Base-by-base conservation (phyloP, 2,329 filamentous ascomycete genomes). In the Aspergillus caelatus region DNA sequence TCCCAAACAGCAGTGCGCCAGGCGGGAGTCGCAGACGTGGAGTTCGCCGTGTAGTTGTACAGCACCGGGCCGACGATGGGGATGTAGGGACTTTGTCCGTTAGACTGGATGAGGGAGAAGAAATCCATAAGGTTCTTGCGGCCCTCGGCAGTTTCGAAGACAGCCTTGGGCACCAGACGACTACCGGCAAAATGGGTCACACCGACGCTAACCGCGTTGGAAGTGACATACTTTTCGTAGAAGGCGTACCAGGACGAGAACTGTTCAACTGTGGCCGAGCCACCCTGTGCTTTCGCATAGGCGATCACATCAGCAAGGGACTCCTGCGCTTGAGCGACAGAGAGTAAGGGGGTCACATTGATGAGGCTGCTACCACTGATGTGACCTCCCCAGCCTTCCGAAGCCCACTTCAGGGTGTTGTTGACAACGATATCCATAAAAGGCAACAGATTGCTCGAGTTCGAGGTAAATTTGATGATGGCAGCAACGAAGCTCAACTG, bases 371-470 rank as follows among this genome's bases (percentile, higher is more conserved):
- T 61, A 26, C 65, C 66, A 19, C 61, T 68, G 43, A 71, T 68
- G 39, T 71, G 64, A 23, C 69, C 69, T 6, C 69, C 69, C 69
- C 69, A 71, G 46, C 69, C 69, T 50, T 71, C 65, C 30, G 65
- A 36, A 1, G 65, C 63, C 69, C 69, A 71, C 57, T 65, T 57
- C 1, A 69, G 32, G 10, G 69, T 66, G 54, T 67, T 68, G 58
- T 70, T 70, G 45, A 70, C 66, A 23, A 71, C 52, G 21, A 71
- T 62, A 10, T 71, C 65, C 65, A 70, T 63, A 30, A 70, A 70
- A 26, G 68, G 68, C 11, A 69, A 54, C 19, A 65, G 52, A 43
- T 69, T 67, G 46, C 56, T 60, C n/a, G 60, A 55, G 58, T 57
- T 65, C 7, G 55, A 55, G 46, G 67, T 59, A 62, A 68, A 70